Base-by-base conservation (phyloP, 2,329 filamentous ascomycete species). In the Cladosporium sp. region DNA sequence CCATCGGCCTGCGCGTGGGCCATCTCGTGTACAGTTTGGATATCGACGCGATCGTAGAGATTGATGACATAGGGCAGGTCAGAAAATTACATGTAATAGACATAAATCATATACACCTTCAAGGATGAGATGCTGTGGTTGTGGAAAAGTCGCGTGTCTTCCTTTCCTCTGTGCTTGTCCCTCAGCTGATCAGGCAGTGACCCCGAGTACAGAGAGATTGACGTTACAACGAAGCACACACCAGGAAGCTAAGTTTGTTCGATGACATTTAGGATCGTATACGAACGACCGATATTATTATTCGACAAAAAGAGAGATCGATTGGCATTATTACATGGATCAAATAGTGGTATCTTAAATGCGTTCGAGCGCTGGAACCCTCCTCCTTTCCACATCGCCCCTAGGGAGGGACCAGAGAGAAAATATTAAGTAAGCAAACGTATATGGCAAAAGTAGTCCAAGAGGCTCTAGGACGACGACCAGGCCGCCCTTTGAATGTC, bases 401-500 rank as follows among this genome's bases (percentile, higher is more conserved):
- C 39, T 46, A 13, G 1, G 39, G 39, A 39, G 10, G 5, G 23
- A 25, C 8, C n/a, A n/a, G n/a, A 36, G 26, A 39, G 54, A 39
- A 53, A 56, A 34, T 13, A 32, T 56, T 30, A 56, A 34, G 1
- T 11, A 34, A 2, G n/a, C n/a, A 14, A 46, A 46, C 5, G 39
- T 46, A 46, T 46, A 46, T 46, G 39, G 39, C 21, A n/a, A 32
- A 32, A 8, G 11, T 2, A 18, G 18, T 13, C 25, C 25, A 21
- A n/a, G 14, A 30, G 26, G 18, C 14, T 30, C 23, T 39, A 62
- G 5, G 26, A 30, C 16, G 60, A 63, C n/a, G 60, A 63, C 60
- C 60, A 63, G 5, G 60, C 60, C 21, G 60, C 60, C 49, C 28
- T 63, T 30, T 63, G 60, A 5, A 63, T 54, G 36, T 56, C 60